Conservation (phyloP, 1,284 basidiomycete species). For the Trichosporon sp. region DNA sequence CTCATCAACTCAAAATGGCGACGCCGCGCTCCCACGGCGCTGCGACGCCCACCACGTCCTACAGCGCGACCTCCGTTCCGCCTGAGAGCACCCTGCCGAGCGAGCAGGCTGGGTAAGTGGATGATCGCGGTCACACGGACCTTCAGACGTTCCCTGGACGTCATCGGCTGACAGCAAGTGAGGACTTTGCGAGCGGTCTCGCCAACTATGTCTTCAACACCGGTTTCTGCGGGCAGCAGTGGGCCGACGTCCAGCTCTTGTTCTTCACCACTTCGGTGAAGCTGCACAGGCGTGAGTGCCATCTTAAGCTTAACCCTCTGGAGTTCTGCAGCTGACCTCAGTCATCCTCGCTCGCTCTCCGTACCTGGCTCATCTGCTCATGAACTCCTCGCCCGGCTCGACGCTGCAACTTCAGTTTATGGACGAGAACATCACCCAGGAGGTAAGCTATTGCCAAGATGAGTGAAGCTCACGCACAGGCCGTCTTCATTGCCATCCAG, state of each 20-base stretch:
- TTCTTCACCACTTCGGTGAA: conserved; percentile 47
- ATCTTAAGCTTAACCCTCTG: too few relatives aligned
- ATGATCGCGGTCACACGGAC: neutral
- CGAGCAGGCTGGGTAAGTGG: conserved; percentile 18
- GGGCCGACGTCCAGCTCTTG: conserved; percentile 47
- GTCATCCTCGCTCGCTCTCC: conserved; percentile 83
- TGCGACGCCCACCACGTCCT: conserved; percentile 23
- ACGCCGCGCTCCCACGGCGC: conserved; percentile 21
- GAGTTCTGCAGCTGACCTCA: conserved; percentile 46
- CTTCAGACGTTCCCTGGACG: neutral
- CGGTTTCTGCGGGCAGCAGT: conserved; percentile 48
- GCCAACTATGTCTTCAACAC: conserved; percentile 44
- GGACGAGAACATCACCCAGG: conserved; percentile 75
- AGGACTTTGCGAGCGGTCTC: conserved; percentile 26
- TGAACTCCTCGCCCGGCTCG: conserved; percentile 63
- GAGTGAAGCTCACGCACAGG: conserved; percentile 31
- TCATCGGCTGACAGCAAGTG: conserved; percentile 5
- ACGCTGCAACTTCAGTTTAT: conserved; percentile 72
- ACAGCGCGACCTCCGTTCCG: conserved; percentile 21
- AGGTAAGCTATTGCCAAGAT: conserved; percentile 62
- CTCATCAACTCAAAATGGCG: conserved; percentile 11
- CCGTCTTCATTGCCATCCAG: conserved; percentile 51
- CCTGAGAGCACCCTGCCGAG: conserved; percentile 16
- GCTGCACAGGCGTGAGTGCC: conserved; percentile 50
- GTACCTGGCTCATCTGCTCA: conserved; percentile 79